Evolutionary conservation across 352 stramenopile genomes (phyloP).

Genomic region (Phytophthora foliorum): DNA sequence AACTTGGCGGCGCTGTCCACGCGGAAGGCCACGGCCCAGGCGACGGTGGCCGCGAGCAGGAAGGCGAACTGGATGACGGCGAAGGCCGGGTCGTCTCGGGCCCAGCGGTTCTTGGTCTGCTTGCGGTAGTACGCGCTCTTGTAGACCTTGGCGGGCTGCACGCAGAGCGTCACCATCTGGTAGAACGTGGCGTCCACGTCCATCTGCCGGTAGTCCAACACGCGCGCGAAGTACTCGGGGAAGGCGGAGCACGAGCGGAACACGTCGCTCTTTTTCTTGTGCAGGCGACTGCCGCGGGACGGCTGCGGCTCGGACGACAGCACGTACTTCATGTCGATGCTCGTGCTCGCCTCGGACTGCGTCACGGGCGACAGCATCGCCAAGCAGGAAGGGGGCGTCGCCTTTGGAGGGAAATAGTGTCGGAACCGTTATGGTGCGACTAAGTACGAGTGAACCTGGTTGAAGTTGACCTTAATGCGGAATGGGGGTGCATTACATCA

Average conservation of each 20-base stretch:
- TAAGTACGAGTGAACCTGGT: slow-evolving; percentile 23
- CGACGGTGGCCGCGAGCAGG: slow-evolving; percentile 82
- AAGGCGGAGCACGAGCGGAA: slow-evolving; percentile 82
- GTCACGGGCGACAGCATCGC: slow-evolving; percentile 32
- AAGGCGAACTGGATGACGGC: slow-evolving; percentile 96
- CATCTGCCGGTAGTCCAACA: slow-evolving; percentile 90
- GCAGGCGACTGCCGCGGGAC: not conserved
- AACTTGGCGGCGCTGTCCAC: slow-evolving; percentile 61
- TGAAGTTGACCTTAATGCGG: not conserved
- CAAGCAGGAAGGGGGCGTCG: not conserved
- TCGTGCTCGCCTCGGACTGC: slow-evolving; percentile 36
- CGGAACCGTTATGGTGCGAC: not conserved
- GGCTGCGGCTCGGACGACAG: slow-evolving; percentile 3
- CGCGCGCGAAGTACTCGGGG: slow-evolving; percentile 85
- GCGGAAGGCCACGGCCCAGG: slow-evolving; percentile 85
- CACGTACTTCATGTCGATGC: slow-evolving; percentile 44
- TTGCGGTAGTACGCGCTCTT: slow-evolving; percentile 91
- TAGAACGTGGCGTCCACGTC: slow-evolving; percentile 91
- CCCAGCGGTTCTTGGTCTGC: slow-evolving; percentile 99
- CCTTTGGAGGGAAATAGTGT: no score
- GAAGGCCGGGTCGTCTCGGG: slow-evolving; percentile 97
- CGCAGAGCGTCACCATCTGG: slow-evolving; percentile 90
- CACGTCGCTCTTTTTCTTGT: slow-evolving; percentile 45
- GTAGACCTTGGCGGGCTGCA: slow-evolving; percentile 89
- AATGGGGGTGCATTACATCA: no score